Evolutionary conservation across 805 yeast genomes (phyloP), one percentile per base, ranked within the genome.

Genomic region (Kuraishia floccosa): DNA sequence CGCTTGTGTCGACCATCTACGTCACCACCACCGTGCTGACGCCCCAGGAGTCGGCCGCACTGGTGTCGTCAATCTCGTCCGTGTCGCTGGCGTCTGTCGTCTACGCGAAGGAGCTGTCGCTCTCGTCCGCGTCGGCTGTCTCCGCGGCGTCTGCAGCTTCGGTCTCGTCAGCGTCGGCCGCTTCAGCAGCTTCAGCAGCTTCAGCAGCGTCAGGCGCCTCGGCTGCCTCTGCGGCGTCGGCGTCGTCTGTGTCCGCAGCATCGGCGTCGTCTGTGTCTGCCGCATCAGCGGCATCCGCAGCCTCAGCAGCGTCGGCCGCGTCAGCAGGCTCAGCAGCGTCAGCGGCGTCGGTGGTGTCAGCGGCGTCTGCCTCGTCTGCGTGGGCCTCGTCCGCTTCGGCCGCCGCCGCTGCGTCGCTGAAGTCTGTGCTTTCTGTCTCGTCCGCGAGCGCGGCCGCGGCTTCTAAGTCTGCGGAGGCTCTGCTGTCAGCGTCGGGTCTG

Each of bases 21-120:
- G 49, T 63, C 35, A 66, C 73, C 28, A 49, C 51, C 31, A 67
- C 73, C 18, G 31, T 63, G 27, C 56, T 63, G 43, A 52, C 69
- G 19, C 71, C 72, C 21, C 54, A 58, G 33, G 67, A 67, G 46
- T 55, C 64, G 31, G 31, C 59, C 25, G 53, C 56, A 25, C 24
- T 49, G 26, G 30, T 38, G 28, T 34, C 39, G 20, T 32, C 48
- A n/a, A n/a, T n/a, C n/a, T n/a, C n/a, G n/a, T n/a, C n/a, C n/a
- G n/a, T n/a, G n/a, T n/a, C n/a, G n/a, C n/a, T n/a, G n/a, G n/a
- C n/a, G n/a, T n/a, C n/a, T n/a, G n/a, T n/a, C n/a, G n/a, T n/a
- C n/a, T n/a, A 16, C 37, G 33, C 21, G 38, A 48, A 3, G 36
- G 46, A 6, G 44, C 42, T 16, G 46, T 44, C 10, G 33, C 43